Evolutionary conservation across 139 green algal species (phyloP), one percentile per base, ranked within the genome.

Genomic region (Chlamydomonas sp.): DNA sequence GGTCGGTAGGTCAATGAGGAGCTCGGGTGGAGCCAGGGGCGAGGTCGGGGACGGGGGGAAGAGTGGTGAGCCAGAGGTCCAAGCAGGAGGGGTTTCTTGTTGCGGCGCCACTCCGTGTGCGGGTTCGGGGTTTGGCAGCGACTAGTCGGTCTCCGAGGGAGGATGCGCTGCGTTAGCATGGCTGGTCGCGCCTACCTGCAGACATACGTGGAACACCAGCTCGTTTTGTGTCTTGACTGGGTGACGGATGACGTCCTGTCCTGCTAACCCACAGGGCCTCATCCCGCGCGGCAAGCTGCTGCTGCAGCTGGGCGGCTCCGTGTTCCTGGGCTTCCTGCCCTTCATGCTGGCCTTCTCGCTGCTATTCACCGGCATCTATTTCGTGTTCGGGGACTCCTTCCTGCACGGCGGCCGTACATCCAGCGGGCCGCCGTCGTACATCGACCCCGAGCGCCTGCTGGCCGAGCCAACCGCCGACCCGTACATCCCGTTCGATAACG

Each of bases 241-340:
- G 9, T 69, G 9, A 12, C 64, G 64, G 9, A 12, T 15, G 14
- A 31, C 18, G 14, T n/a, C 0, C 68, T 15, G 17, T 18, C 5
- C 59, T 66, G 62, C 76, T 80, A 12, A 15, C 66, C 57, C 76
- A 77, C 91, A 96, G 93, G 95, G 95, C 12, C 85, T 98, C 2
- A 89, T 95, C 49, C 91, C 93, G 1, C 92, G 95, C 31, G 94
- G 80, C 3, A 85, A 83, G 4, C 80, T 93, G 90, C 92, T 98
- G 66, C 14, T 96, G 5, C 92, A 95, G 87, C 94, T 98, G 63
- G 96, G 96, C 49, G 88, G 90, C 7, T 84, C 71, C 16, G 94
- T 97, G 63, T 97, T 95, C 82, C 89, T 98, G n/a, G 93, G 84
- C 58, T 98, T 98, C 79, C 81, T 90, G 4, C 96, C 96, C n/a